Conservation (phyloP, 805 yeast species). For the Spathaspora sp. region DNA sequence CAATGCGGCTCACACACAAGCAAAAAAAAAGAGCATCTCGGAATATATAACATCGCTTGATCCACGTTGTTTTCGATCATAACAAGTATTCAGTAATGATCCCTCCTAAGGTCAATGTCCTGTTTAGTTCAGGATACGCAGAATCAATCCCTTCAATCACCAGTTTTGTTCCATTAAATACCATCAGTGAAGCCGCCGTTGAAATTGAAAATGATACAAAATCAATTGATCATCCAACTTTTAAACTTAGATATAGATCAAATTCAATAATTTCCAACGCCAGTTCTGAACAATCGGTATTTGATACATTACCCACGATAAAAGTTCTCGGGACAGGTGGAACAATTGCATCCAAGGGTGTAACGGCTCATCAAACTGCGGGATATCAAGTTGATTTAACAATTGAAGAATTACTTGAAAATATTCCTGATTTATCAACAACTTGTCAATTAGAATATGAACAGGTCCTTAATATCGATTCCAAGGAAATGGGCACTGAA, state of each 20-base stretch:
- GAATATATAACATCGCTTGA: not conserved
- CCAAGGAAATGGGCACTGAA: slow-evolving; percentile 49
- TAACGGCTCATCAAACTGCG: slow-evolving; percentile 36
- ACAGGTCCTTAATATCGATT: slow-evolving; percentile 60
- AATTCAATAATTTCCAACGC: slow-evolving; percentile 22
- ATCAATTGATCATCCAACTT: slow-evolving; percentile 28
- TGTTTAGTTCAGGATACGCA: not conserved
- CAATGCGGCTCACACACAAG: not conserved
- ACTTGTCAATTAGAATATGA: slow-evolving; percentile 58
- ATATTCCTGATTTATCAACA: slow-evolving; percentile 53
- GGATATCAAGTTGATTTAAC: slow-evolving; percentile 42
- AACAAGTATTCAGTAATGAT: not conserved
- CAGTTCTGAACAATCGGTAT: slow-evolving; percentile 8
- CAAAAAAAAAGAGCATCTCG: not conserved
- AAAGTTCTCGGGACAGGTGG: slow-evolving; percentile 46
- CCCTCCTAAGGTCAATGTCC: not conserved
- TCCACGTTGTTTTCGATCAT: not conserved
- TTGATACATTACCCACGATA: slow-evolving; percentile 26
- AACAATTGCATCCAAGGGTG: slow-evolving; percentile 43
- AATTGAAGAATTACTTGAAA: slow-evolving; percentile 46
- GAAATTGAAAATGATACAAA: slow-evolving; percentile 20
- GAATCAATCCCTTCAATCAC: slow-evolving; percentile 4
- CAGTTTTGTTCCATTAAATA: slow-evolving; percentile 4
- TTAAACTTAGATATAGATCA: slow-evolving; percentile 32
- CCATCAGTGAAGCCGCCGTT: slow-evolving; percentile 6